Evolutionary conservation across 2,329 filamentous ascomycete species (phyloP), one percentile per base, ranked within the genome.

Genomic region (Fusarium virguliforme): DNA sequence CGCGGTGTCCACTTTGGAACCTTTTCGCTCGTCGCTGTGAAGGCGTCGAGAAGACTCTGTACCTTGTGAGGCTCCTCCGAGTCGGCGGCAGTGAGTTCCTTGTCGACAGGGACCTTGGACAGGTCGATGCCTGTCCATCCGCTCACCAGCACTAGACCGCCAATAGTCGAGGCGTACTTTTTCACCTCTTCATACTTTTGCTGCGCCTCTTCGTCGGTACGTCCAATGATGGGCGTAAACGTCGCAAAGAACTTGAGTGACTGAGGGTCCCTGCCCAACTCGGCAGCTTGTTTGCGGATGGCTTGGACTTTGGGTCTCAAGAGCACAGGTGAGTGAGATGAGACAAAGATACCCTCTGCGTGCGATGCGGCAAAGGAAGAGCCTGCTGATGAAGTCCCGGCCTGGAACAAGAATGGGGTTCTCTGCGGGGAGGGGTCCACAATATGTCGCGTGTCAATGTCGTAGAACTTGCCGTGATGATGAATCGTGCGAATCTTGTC

Each of bases 121-220:
- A 90, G 81, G 72, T 90, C 88, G 63, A 90, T 89, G 0, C 88
- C 88, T 0, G 87, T 89, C 85, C 86, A 89, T 1, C 87, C 87
- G 40, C 83, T 85, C 67, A 89, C 86, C 1, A 89, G 79, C 0
- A 88, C 88, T 1, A 90, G 78, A 0, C 86, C 87, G 0, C 87
- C 88, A 15, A 88, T 79, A 0, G 84, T 83, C 0, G 84, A 86
- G 1, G 85, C 87, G 71, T 90, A 84, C 68, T 84, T 85, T 72
- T 85, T 82, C 10, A 85, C 68, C 62, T 87, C 85, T 24, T 83
- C 82, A 37, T 85, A 82, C 72, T 90, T 90, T 1, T 78, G 82
- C 40, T 80, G 77, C 0, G 88, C 88, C 71, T 89, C 88, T 65
- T 85, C 85, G 38, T 86, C 84, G 0, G 85, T 87, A 2, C 79